Conservation (phyloP, 2,329 filamentous ascomycete genomes). For the Fusarium marasasianum region DNA sequence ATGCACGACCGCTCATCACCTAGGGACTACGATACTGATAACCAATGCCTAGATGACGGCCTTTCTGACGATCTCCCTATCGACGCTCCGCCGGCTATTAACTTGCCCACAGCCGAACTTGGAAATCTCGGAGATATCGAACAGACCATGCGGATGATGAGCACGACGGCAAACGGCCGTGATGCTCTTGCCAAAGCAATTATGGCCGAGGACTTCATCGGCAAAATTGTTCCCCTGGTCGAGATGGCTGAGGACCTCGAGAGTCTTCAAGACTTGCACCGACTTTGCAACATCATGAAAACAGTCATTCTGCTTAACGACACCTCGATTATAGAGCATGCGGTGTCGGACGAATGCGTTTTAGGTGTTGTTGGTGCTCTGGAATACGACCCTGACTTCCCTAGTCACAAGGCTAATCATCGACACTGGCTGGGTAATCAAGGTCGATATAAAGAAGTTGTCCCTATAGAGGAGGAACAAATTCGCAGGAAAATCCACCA, state of each 20-base stretch:
- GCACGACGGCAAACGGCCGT: slow-evolving; percentile 76
- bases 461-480: slow-evolving; percentile 83
- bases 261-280: slow-evolving; percentile 84
- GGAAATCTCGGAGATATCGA: slow-evolving; percentile 87
- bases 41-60: slow-evolving; percentile 72
- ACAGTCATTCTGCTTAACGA: slow-evolving; percentile 94
- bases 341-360: slow-evolving; percentile 89
- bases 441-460: slow-evolving; percentile 94
- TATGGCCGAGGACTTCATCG: slow-evolving; percentile 85
- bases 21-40: slow-evolving; percentile 34
- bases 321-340: slow-evolving; percentile 90
- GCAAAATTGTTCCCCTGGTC: slow-evolving; percentile 86
- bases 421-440: slow-evolving; percentile 90
- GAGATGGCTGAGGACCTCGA: slow-evolving; percentile 91
- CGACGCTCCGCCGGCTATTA: slow-evolving; percentile 75
- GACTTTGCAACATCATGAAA: slow-evolving; percentile 98
- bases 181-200: slow-evolving; percentile 90
- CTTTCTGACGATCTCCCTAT: slow-evolving; percentile 86
- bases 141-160: slow-evolving; percentile 81
- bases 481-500: slow-evolving; percentile 94
- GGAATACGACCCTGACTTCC: slow-evolving; percentile 98
- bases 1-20: slow-evolving; percentile 40
- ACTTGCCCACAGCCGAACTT: slow-evolving; percentile 82
- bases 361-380: slow-evolving; percentile 93
- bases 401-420: slow-evolving; percentile 96